A percentile compares a stretch with the other conserved stretches of the same genome.
phyloP scores from a whole-genome alignment of 2,329 filamentous ascomycete genomes.

The Harringtonia lauricola region DNA sequence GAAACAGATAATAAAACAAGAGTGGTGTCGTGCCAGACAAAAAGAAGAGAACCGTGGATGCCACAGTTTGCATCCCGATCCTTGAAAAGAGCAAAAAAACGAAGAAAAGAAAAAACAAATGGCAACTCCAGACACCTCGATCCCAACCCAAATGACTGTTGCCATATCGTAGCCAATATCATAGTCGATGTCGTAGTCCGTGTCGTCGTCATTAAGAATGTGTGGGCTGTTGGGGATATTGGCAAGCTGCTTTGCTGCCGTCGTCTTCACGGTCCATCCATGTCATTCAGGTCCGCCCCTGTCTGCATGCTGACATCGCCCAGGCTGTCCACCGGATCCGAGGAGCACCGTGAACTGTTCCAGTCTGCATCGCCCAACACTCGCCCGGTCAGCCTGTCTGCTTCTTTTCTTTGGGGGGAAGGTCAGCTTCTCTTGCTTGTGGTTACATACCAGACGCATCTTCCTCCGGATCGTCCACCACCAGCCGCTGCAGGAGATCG shows the following conservation, averaged over 20 bases:
- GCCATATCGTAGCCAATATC: too few species aligned
- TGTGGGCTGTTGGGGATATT: too few species aligned
- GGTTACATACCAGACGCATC: slow-evolving; percentile 45
- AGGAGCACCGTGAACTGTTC: slow-evolving; percentile 43
- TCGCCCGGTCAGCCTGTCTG: slow-evolving; percentile 1
- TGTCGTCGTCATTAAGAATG: neutral
- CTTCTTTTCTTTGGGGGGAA: neutral
- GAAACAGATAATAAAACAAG: neutral
- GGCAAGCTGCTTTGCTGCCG: too few species aligned
- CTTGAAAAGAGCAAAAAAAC: neutral
- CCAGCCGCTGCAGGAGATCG: slow-evolving; percentile 39
- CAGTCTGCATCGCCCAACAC: slow-evolving; percentile 30
- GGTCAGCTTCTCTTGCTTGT: neutral
- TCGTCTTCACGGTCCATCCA: slow-evolving; percentile 8
- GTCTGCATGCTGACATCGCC: slow-evolving; percentile 33
- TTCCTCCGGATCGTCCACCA: slow-evolving; percentile 46
- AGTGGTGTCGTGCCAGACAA: too few species aligned
- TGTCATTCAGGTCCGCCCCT: slow-evolving; percentile 25
- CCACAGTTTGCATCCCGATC: too few species aligned
- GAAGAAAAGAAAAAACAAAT: neutral
- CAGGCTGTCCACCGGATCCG: slow-evolving; percentile 41
- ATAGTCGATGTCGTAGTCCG: neutral
- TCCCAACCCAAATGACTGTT: too few species aligned
- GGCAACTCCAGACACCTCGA: neutral
- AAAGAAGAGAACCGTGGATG: too few species aligned